These are phyloP conservation scores for Mucor velutinosus DNA, from an alignment of 371 early-diverging fungal species.

Conservation along the genomic window DNA sequence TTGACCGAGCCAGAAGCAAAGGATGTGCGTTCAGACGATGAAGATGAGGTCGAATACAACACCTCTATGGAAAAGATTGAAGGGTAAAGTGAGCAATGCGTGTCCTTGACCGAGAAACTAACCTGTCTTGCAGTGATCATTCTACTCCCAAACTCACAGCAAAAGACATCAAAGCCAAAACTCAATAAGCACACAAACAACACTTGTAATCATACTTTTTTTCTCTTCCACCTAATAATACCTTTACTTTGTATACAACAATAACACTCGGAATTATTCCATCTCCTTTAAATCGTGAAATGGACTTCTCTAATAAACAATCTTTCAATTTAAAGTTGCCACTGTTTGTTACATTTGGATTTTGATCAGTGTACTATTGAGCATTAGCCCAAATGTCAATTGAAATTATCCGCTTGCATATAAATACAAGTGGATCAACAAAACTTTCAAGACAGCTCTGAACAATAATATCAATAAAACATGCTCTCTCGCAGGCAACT, in stretches of 20 bases:
- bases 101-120: neutral
- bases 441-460: too few relatives aligned
- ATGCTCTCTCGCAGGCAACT: slow-evolving; percentile 18
- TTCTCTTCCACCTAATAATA: neutral
- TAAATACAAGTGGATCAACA: neutral
- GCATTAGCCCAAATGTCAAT: neutral
- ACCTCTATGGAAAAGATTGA: slow-evolving; percentile 28
- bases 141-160: slow-evolving; percentile 16
- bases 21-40: slow-evolving; percentile 69
- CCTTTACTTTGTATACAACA: neutral
- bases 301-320: slow-evolving; percentile 1
- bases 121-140: slow-evolving; percentile 21
- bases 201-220: neutral
- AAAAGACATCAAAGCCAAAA: slow-evolving; percentile 8
- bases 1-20: slow-evolving; percentile 57
- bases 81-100: too few relatives aligned
- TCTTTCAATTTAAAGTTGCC: neutral
- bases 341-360: slow-evolving; percentile 2
- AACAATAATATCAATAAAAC: neutral
- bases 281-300: neutral
- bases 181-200: slow-evolving; percentile 6
- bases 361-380: neutral
- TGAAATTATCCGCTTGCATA: neutral
- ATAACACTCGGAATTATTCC: neutral
- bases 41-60: slow-evolving; percentile 37